Evolutionary conservation across 1,139 yeast species (phyloP), one percentile per base, ranked within the genome.

Genomic region (Saccharomyces hybrid): DNA sequence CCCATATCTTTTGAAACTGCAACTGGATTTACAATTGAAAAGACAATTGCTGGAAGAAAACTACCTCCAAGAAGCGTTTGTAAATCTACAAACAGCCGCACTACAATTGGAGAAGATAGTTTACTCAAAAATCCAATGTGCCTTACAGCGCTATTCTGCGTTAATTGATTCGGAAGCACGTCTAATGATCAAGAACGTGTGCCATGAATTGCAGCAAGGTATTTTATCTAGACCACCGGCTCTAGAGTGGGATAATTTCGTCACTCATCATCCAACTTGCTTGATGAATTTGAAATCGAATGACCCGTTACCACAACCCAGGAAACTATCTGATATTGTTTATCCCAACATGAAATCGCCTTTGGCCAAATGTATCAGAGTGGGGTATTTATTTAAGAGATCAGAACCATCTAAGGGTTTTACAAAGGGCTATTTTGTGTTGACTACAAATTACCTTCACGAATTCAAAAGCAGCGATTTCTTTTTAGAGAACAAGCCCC

Each of bases 211-310:
- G 56, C 76, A 76, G 56, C 74, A 81, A 53, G 89, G 90, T 5
- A 80, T 85, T 55, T 71, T 84, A 48, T 71, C 81, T 41, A 82
- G 83, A 62, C 84, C 82, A 55, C 72, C 81, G 3, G 77, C 75
- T 29, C 75, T 80, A 60, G 93, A 85, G 70, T 85, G 93, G 93
- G 88, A 85, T 64, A 79, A 81, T 41, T 85, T 84, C 59, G 82
- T 85, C 54, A 74, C 81, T 56, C 83, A 83, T 55, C 70, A 72
- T 53, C 73, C 76, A 2, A 68, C 66, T 49, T 73, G 75, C 50
- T 59, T 74, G 42, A 50, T 77, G 28, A 60, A 65, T 29, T 67
- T 77, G 61, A 68, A 64, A 53, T 73, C 82, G 55, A 82, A 77
- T 58, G 76, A 81, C 51, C 73, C 76, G 7, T 71, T 67, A 20